Evolutionary conservation across 2,329 filamentous ascomycete genomes (phyloP), one percentile per base, ranked within the genome.

Genomic region (Neopestalotiopsis rosae): DNA sequence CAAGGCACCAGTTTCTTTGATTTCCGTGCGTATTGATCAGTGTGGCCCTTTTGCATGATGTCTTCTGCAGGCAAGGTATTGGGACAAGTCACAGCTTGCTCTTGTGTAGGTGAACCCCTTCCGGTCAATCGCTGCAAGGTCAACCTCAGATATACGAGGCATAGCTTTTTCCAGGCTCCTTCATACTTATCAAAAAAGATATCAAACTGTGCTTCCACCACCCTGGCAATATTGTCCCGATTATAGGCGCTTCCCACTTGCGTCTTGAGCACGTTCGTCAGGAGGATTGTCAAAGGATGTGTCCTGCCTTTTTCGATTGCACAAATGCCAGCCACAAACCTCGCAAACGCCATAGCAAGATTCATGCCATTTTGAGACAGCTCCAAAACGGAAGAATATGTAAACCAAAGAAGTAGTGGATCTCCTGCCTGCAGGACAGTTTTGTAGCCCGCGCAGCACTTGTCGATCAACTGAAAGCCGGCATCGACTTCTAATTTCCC

Each of bases 141-240:
- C n/a, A 45, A 17, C 12, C 10, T 45, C 6, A 17, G 14, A 45
- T 64, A 64, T 12, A 64, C 10, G 14, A 32, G 61, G 24, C 38
- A 49, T 32, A 45, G 42, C 61, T 45, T 32, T 20, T 45, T 24
- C n/a, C 40, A n/a, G 17, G 38, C 28, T 5, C 12, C 20, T 17
- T 17, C 40, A 14, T 28, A 9, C 32, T n/a, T 45, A 24, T 52
- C 45, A n/a, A 45, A 3, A 10, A 64, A 10, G 24, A 64, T 28
- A 28, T 64, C 61, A 49, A 64, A 64, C 17, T 64, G 61, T 10
- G 61, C 61, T 7, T 64, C 61, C 12, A 45, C 20, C 12, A 64
- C 38, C 38, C 17, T 45, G 24, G 28, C 24, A 12, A 49, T n/a
- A n/a, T 24, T 45, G 20, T 64, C 17, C n/a, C 40, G 34, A 12